Conservation (phyloP, 371 early-diverging fungal genomes). For the Apophysomyces variabilis region DNA sequence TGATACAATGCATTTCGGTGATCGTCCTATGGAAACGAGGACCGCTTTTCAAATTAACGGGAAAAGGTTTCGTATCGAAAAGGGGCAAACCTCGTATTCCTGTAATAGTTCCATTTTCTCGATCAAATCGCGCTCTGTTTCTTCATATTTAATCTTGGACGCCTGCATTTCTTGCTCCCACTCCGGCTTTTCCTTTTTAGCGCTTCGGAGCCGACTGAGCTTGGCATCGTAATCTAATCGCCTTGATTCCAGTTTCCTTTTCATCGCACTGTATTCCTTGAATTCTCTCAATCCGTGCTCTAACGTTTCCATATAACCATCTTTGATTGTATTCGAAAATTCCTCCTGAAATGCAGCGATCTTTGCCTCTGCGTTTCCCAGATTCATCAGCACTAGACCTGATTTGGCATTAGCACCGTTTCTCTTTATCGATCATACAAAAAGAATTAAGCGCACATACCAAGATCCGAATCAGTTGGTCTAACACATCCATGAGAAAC, state of each 20-base stretch:
- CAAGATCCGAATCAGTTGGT: slow-evolving; percentile 63
- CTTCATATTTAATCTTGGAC: slow-evolving; percentile 91
- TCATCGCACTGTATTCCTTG: slow-evolving; percentile 69
- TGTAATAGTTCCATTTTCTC: slow-evolving; percentile 69
- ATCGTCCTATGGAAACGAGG: slow-evolving; percentile 46
- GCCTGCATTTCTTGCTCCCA: slow-evolving; percentile 90
- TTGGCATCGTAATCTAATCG: slow-evolving; percentile 94
- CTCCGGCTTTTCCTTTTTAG: slow-evolving; percentile 89
- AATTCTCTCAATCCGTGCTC: slow-evolving; percentile 54
- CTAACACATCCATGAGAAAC: slow-evolving; percentile 59
- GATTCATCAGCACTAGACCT: slow-evolving; percentile 56
- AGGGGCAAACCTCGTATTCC: slow-evolving; percentile 65
- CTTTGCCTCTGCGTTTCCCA: slow-evolving; percentile 69
- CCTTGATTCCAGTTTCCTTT: slow-evolving; percentile 87
- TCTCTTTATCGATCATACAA: neutral
- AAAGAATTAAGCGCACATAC: slow-evolving; percentile 32
- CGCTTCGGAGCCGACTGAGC: slow-evolving; percentile 80
- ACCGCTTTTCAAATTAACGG: too few species aligned
- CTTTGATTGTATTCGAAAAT: slow-evolving; percentile 46
- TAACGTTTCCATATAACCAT: slow-evolving; percentile 53
- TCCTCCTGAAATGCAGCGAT: slow-evolving; percentile 67
- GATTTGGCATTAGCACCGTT: slow-evolving; percentile 2
- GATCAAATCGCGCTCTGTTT: slow-evolving; percentile 72
- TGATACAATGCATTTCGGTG: slow-evolving; percentile 57
- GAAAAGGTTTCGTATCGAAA: too few species aligned